Conservation (phyloP, 1,139 yeast species). For the Kurtzmaniella natalensis region DNA sequence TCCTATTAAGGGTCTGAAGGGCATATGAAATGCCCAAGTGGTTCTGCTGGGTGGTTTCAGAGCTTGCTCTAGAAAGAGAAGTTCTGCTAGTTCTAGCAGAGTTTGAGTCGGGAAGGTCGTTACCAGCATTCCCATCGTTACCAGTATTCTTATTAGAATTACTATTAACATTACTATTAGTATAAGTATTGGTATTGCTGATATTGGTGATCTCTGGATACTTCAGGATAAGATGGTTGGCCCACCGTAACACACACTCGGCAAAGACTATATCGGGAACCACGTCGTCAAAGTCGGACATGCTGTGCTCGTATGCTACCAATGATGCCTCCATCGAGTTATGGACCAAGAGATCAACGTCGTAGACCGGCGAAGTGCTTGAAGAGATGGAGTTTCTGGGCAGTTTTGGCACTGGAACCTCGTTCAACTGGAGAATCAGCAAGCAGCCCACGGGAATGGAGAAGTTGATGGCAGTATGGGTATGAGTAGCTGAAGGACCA, state of each 20-base stretch:
- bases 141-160: too few relatives aligned
- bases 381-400: constrained; percentile 36
- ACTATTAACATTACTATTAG: too few relatives aligned
- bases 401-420: constrained; percentile 13
- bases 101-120: too few relatives aligned
- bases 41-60: neutral
- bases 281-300: constrained; percentile 61
- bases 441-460: constrained; percentile 2
- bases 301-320: constrained; percentile 56
- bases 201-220: neutral
- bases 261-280: constrained; percentile 82
- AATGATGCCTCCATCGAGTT: constrained; percentile 15
- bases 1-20: neutral
- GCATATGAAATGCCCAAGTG: neutral
- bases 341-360: neutral
- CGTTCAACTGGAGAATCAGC: constrained; percentile 1
- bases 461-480: constrained; percentile 4
- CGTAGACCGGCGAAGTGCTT: constrained; percentile 12
- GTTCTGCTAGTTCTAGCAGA: too few relatives aligned
- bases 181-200: too few relatives aligned
- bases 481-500: neutral
- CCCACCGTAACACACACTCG: constrained; percentile 32
- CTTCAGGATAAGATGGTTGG: neutral
- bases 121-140: too few relatives aligned
- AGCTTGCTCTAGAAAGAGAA: neutral